Evolutionary conservation across 2,329 filamentous ascomycete species (phyloP), one percentile per base, ranked within the genome.

Genomic region (Aspergillus fumigatiaffinis): DNA sequence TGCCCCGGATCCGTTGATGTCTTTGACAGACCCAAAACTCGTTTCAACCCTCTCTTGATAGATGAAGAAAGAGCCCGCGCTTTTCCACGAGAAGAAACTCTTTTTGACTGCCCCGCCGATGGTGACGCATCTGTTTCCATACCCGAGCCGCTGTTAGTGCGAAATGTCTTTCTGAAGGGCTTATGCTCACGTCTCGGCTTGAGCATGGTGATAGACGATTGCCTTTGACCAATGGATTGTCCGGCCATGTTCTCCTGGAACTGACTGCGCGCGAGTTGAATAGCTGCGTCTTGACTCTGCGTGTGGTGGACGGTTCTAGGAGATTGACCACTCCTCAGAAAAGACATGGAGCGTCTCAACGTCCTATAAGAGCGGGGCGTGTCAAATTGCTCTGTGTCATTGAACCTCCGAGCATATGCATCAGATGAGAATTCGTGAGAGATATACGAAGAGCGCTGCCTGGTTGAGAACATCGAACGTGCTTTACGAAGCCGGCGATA

Each of bases 391-490:
- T 49, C 50, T n/a, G 50, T 44, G n/a, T 48, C 38, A 52, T 42
- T 9, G n/a, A 53, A 41, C 32, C 28, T 53, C 54, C 56, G 55
- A 46, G 55, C 49, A 52, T 57, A 56, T 10, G 41, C 51, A 2
- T 59, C 55, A n/a, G 59, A 51, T 21, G 61, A 52, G 6, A 62
- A 52, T 32, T 58, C 63, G 51, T 66, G 59, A 25, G 59, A 17
- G 4, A 58, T 51, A 23, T 64, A 66, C 4, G 69, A 66, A 17
- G 69, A 59, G 32, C 71, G 67, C 35, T 70, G 72, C 52, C 72
- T 68, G 2, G 77, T 73, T 6, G 72, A 72, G 54, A 79, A 78
- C 76, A 80, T 77, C n/a, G 79, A 81, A 57, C 73, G 77, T 7
- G 78, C 71, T 60, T 77, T 80, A 32, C 76, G 75, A 29, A 80